Evolutionary conservation across 768 basidiomycete genomes (phyloP), one percentile per base, ranked within the genome.

Genomic region (Clavulina sp.): DNA sequence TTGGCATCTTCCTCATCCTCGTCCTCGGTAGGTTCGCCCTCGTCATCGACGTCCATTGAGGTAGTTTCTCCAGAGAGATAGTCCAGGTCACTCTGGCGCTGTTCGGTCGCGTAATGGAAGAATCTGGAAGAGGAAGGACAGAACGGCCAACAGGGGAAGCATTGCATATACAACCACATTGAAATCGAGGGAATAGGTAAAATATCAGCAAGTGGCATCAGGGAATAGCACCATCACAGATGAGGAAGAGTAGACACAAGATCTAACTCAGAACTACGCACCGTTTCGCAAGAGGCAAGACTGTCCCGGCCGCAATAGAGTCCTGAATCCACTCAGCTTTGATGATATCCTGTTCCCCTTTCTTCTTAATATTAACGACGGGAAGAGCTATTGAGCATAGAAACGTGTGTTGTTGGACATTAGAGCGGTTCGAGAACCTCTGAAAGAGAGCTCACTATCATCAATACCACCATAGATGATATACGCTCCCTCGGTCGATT

Each of bases 291-390:
- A 91, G 65, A 1, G 85, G 80, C 26, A 76, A 64, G 19, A 70
- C 67, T 52, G 73, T 67, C 7, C 71, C 73, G 28, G 68, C 66
- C 4, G 71, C 68, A n/a, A 92, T 70, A 23, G 81, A 91, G 60
- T 89, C 84, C 33, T 70, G 60, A 50, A 97, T 69, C 89, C 91
- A 97, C 28, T 73, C 66, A 0, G 92, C 86, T 51, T 73, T 78
- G 54, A 93, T 66, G 48, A 93, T 77, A 56, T 87, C 81, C 51
- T 78, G 68, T 0, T 70, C 68, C 3, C 72, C 80, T 58, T 84
- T 85, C 52, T 80, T 71, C 48, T 87, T 79, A 51, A 84, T 64
- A 50, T 77, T 63, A 62, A 75, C 80, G 57, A 86, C 68, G 57
- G 83, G 78, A 58, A 80, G 81, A 0, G 81, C 83, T 85, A 51